Conservation (phyloP, 2,329 filamentous ascomycete genomes). For the Beauveria asiatica region DNA sequence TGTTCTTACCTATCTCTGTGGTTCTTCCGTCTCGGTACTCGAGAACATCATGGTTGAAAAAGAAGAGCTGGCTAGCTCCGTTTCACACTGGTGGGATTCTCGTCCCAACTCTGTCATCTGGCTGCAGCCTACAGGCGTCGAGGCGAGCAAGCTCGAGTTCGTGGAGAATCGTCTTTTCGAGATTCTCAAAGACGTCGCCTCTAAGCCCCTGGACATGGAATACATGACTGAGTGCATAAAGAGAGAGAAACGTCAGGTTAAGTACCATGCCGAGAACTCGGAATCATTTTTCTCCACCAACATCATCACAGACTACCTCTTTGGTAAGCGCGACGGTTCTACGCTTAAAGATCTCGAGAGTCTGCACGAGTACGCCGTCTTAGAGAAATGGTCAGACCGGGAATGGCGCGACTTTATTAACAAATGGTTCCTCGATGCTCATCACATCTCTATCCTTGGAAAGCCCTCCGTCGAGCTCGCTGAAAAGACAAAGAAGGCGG, state of each 20-base stretch:
- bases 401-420: constrained; percentile 78
- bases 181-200: constrained; percentile 70
- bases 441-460: constrained; percentile 81
- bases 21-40: constrained; percentile 84
- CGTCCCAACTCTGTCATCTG: constrained; percentile 77
- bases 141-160: constrained; percentile 71
- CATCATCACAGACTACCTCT: constrained; percentile 88
- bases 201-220: constrained; percentile 75
- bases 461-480: constrained; percentile 75
- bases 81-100: constrained; percentile 70
- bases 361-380: constrained; percentile 52
- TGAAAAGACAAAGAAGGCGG: constrained; percentile 71
- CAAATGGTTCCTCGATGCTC: constrained; percentile 77
- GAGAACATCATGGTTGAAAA: constrained; percentile 90
- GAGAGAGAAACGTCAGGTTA: constrained; percentile 71
- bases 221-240: constrained; percentile 85
- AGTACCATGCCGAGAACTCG: constrained; percentile 74
- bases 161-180: constrained; percentile 83
- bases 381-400: constrained; percentile 73
- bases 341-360: constrained; percentile 54
- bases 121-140: constrained; percentile 79
- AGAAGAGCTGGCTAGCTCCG: constrained; percentile 81
- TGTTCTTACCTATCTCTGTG: constrained; percentile 77
- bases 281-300: constrained; percentile 74
- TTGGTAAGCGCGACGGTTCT: constrained; percentile 76